Base-by-base conservation (phyloP, 352 stramenopile species). In the Phytophthora sp. region DNA sequence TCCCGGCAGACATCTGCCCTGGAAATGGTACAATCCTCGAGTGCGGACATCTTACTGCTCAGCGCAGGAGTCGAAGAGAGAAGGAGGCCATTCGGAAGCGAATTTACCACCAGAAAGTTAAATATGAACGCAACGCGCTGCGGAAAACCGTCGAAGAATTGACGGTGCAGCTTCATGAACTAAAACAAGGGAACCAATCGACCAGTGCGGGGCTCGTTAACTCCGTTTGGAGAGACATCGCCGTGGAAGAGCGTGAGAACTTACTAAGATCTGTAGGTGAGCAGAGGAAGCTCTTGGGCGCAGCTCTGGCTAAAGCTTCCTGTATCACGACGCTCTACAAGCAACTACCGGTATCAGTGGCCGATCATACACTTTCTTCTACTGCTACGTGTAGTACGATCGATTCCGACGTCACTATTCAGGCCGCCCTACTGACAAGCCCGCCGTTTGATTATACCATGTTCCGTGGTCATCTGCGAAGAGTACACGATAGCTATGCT, bases 371-470 rank as follows among this genome's bases (percentile, higher is more conserved):
- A 16, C 15, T 4, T 33, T 20, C 6, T 12, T 0, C 16, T 7
- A 18, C 18, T 7, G n/a, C n/a, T n/a, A n/a, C n/a, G n/a, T n/a
- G n/a, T n/a, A n/a, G n/a, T n/a, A 26, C 29, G 16, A 9, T 16
- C 2, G 18, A 36, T 8, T 30, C 20, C 16, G 7, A 29, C 9
- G 11, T 23, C 9, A 16, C 30, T 21, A 21, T 3, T 12, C 27
- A 7, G 12, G 7, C n/a, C 4, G 11, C 27, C 31, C 31, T 33
- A 18, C 26, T 20, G 7, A 39, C 15, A 12, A 41, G 24, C 23
- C 64, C 64, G 7, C 57, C 57, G 0, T 72, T 72, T 36, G 64
- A 72, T 21, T 50, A 42, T 30, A 55, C 44, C n/a, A 70, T 76
- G 68, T 72, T 60, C 49, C 56, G 59, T 13, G 65, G 62, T 12